A percentile compares a stretch with the other conserved stretches of the same genome.
Conservation (phyloP, 257 asterid genomes). For the Datura wrightii region DNA sequence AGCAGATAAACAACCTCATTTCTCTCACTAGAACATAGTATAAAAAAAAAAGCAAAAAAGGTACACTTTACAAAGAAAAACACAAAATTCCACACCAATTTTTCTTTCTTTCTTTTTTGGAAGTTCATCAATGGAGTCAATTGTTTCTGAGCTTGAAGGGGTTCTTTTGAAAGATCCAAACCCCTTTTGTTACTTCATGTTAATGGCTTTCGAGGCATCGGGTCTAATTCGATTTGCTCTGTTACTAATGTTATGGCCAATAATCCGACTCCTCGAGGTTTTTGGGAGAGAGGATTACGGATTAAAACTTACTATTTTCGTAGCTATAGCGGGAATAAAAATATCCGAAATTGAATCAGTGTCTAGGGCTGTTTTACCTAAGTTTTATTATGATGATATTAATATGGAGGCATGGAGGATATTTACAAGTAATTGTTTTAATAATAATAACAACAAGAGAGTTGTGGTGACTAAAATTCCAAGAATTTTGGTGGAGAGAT, state of each 20-base stretch:
- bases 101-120: neutral
- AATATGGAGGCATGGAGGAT: slow-evolving; percentile 69
- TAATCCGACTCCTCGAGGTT: slow-evolving; percentile 47
- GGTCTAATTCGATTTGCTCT: slow-evolving; percentile 57
- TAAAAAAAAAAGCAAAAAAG: slow-evolving; percentile 43
- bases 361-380: slow-evolving; percentile 82
- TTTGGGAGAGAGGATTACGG: slow-evolving; percentile 47
- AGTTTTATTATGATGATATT: slow-evolving; percentile 70
- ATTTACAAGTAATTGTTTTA: slow-evolving; percentile 42
- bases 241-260: slow-evolving; percentile 53
- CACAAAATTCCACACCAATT: neutral
- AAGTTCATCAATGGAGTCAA: slow-evolving; percentile 48
- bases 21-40: slow-evolving; percentile 35
- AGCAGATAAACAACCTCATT: slow-evolving; percentile 51
- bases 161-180: slow-evolving; percentile 60
- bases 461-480: slow-evolving; percentile 80
- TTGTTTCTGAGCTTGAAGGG: slow-evolving; percentile 76
- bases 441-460: slow-evolving; percentile 37
- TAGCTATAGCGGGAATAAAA: slow-evolving; percentile 61
- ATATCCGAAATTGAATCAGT: slow-evolving; percentile 65
- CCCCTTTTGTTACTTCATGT: slow-evolving; percentile 68
- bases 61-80: slow-evolving; percentile 45
- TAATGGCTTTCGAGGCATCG: slow-evolving; percentile 72
- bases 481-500: slow-evolving; percentile 78
- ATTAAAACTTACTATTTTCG: slow-evolving; percentile 52